Percentiles rank a stretch among this genome's conserved stretches.
Conservation (phyloP, 306 rosid species). For the Cyclanthera cordifolia region DNA sequence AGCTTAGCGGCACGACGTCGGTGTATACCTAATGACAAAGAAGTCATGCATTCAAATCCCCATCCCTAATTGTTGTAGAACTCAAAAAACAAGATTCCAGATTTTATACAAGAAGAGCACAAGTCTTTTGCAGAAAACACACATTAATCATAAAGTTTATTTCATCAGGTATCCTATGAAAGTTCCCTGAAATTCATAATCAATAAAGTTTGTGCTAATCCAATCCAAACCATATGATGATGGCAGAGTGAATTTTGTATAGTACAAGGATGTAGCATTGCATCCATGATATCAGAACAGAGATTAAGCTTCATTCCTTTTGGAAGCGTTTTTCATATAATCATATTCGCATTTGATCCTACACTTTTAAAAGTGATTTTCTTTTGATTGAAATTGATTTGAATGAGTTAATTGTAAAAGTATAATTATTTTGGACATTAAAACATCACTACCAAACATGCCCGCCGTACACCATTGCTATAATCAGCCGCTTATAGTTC, state of each 20-base stretch:
- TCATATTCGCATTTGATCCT: too few species aligned
- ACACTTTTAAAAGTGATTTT: too few species aligned
- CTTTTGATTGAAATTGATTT: too few species aligned
- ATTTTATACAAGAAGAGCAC: not conserved
- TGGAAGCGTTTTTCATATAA: too few species aligned
- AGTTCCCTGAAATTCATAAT: not conserved
- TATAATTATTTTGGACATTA: too few species aligned
- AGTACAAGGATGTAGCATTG: conserved; percentile 1
- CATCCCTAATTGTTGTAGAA: too few species aligned
- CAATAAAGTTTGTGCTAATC: not conserved
- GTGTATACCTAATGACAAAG: too few species aligned
- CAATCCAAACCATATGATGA: not conserved
- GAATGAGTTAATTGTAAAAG: too few species aligned
- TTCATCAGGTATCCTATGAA: not conserved
- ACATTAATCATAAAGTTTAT: not conserved
- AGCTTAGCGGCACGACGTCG: too few species aligned
- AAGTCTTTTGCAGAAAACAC: not conserved
- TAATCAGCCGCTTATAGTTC: not conserved
- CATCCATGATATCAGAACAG: not conserved
- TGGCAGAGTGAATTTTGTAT: not conserved
- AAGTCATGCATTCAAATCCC: too few species aligned
- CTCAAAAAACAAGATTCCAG: too few species aligned
- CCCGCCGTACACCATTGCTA: not conserved
- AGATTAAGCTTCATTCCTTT: conserved; percentile 2
- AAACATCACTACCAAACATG: too few species aligned